These are phyloP conservation scores for Chernovozyma sophiae-reginae DNA, from an alignment of 1,139 yeast genomes.

Conservation along the genomic window DNA sequence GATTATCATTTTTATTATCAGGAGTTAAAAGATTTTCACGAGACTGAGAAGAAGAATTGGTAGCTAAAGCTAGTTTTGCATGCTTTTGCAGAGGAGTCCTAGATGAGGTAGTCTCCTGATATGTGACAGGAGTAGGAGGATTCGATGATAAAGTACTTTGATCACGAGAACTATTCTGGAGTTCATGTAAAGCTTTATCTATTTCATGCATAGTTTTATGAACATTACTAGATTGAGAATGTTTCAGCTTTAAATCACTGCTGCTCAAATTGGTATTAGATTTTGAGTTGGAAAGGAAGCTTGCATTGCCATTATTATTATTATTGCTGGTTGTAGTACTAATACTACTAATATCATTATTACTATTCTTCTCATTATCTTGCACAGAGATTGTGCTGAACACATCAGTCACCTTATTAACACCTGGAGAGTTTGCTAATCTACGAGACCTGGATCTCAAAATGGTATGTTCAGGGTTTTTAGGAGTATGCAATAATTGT, in stretches of 20 bases:
- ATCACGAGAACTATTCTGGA: constrained; percentile 43
- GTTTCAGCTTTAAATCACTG: neutral
- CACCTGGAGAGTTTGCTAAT: constrained; percentile 20
- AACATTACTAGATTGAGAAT: constrained; percentile 18
- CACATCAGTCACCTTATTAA: constrained; percentile 14
- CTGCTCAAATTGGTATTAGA: too few species aligned
- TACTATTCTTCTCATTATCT: too few species aligned
- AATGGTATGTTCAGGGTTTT: constrained; percentile 20
- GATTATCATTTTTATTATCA: neutral
- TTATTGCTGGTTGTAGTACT: neutral
- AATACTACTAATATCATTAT: too few species aligned
- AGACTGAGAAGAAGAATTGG: neutral
- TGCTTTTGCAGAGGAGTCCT: neutral
- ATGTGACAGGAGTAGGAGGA: neutral
- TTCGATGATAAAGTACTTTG: constrained; percentile 4
- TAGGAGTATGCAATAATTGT: constrained; percentile 31
- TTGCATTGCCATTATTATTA: neutral
- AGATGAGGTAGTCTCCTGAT: neutral
- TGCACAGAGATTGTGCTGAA: neutral
- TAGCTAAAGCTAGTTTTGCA: neutral
- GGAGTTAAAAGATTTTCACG: neutral
- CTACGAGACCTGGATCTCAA: constrained; percentile 60
- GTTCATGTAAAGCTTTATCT: constrained; percentile 77
- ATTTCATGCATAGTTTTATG: constrained; percentile 72
- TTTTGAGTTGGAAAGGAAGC: too few species aligned